Evolutionary conservation across 345 rosid species (phyloP), one percentile per base, ranked within the genome.

Genomic region (Cardamine resedifolia): DNA sequence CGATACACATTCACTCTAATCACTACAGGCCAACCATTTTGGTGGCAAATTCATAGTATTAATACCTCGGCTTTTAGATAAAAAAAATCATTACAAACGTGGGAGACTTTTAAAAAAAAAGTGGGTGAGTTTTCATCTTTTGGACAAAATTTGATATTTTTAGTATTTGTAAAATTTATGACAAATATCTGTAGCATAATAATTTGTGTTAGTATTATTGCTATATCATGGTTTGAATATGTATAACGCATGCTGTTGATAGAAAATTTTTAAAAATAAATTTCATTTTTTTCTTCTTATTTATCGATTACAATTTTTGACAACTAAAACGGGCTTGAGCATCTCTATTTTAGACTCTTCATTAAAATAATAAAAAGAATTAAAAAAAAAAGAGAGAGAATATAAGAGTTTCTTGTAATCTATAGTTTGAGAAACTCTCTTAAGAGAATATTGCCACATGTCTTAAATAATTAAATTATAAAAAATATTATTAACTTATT

Each of bases 1-100:
- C 64, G 7, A 68, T 56, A 28, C 31, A 56, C 55, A 56, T 57
- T 56, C 55, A 14, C 45, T 21, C 10, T 14, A 43, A 68, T 43
- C 16, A 30, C n/a, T 20, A 68, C 15, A 30, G 31, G 21, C 73
- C 56, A 27, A 10, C 31, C 71, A 30, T 57, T 55, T 8, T 45
- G 15, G 24, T 43, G 24, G 12, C 4, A 38, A 38, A 15, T 23
- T 34, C 36, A 16, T 27, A 4, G 36, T 23, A 65, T 18, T 6
- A 6, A 24, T 26, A 9, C 24, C 36, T 68, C 5, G 28, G 26
- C 12, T 27, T 24, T 62, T 24, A n/a, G 2, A 7, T n/a, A n/a
- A n/a, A 2, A 10, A 39, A 16, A 19, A 27, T 28, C 27, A 53
- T 43, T 43, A 28, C 43, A 41, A 55, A 55, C 39, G 62, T 67